phyloP scores from a whole-genome alignment of 768 basidiomycete species.

The Macrolepiota fuliginosa region DNA sequence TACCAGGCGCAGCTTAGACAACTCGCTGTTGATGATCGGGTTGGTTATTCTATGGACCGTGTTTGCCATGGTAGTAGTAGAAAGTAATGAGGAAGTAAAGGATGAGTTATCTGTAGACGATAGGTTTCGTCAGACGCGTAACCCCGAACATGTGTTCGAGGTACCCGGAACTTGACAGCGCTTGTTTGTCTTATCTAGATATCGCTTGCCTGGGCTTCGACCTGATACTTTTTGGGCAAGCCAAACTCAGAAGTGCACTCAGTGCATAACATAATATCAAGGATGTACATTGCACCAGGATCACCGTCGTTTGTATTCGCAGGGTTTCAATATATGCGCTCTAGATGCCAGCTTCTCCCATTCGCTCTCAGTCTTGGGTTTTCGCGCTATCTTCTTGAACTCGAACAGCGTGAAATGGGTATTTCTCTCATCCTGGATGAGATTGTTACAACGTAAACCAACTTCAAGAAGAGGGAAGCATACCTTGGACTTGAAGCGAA shows the following conservation, averaged over 20 bases:
- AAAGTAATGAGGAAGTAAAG: conserved; percentile 2
- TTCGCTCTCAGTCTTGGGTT: conserved; percentile 48
- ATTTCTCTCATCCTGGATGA: conserved; percentile 69
- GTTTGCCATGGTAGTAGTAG: conserved; percentile 21
- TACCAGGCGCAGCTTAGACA: conserved; percentile 66
- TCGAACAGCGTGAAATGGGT: conserved; percentile 86
- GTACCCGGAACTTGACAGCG: neutral
- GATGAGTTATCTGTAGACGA: neutral
- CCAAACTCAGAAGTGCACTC: neutral
- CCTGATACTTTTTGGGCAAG: neutral
- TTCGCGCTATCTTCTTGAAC: conserved; percentile 61
- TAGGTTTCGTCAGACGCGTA: neutral
- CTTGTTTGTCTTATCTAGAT: conserved; percentile 4
- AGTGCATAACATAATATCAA: neutral
- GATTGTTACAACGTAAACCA: neutral
- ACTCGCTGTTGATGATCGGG: conserved; percentile 69
- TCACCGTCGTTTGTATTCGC: conserved; percentile 90
- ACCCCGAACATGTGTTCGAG: neutral
- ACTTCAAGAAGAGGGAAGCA: conserved; percentile 1
- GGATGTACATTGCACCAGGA: neutral
- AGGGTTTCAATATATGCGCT: conserved; percentile 71
- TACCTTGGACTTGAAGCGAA: conserved; percentile 70
- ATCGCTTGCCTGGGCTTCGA: neutral
- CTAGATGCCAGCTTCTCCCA: conserved; percentile 56
- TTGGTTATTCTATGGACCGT: conserved; percentile 59